phyloP scores from a whole-genome alignment of 495 filamentous ascomycete species.

The Cetradonia linearis region DNA sequence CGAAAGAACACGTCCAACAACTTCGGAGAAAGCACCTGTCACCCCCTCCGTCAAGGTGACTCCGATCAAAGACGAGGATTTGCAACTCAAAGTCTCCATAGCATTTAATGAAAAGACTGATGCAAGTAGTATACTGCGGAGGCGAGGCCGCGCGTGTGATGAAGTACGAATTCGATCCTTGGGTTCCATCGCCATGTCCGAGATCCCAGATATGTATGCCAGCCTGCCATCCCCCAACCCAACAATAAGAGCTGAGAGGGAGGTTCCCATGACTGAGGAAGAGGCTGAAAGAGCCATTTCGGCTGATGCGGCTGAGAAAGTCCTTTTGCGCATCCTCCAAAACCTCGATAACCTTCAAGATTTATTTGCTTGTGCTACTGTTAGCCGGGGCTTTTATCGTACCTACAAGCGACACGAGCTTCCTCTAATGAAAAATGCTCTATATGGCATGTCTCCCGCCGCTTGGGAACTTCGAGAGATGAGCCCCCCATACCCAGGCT shows the following conservation, averaged over 20 bases:
- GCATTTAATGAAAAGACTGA: constrained; percentile 10
- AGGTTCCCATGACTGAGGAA: constrained; percentile 17
- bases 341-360: constrained; percentile 44
- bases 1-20: background rate
- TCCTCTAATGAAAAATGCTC: constrained; percentile 42
- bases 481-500: constrained; percentile 44
- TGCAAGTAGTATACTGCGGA: constrained; percentile 13
- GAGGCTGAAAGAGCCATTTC: constrained; percentile 32
- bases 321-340: constrained; percentile 44
- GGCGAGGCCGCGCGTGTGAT: constrained; percentile 19
- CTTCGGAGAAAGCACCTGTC: constrained; percentile 5
- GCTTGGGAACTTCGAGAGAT: constrained; percentile 59
- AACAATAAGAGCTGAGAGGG: constrained; percentile 14
- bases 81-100: constrained; percentile 26
- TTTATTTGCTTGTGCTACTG: constrained; percentile 45
- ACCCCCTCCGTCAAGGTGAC: constrained; percentile 20
- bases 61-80: constrained; percentile 30
- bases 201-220: constrained; percentile 20
- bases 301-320: constrained; percentile 35
- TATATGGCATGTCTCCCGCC: constrained; percentile 49
- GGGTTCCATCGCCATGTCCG: constrained; percentile 27
- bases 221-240: constrained; percentile 16
- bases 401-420: constrained; percentile 53
- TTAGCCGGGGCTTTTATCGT: constrained; percentile 49
- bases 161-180: constrained; percentile 35